Evolutionary conservation across 2,329 filamentous ascomycete genomes (phyloP).

Genomic region (Aureobasidium musti): DNA sequence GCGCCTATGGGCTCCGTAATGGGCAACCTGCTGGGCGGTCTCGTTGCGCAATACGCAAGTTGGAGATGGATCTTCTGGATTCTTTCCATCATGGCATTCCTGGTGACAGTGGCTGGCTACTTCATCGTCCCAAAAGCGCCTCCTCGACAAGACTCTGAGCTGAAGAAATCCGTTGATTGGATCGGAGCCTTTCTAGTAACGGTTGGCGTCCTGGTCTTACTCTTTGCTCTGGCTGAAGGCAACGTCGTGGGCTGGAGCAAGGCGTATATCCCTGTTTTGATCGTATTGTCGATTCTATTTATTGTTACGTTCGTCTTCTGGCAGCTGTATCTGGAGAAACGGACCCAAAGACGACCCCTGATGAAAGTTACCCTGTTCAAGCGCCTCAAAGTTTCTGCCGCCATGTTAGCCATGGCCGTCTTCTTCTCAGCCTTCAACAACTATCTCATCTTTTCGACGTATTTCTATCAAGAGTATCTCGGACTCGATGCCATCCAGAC

Average conservation of each 20-base stretch:
- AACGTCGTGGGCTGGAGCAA: slow-evolving; percentile 68
- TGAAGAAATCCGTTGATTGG: slow-evolving; percentile 63
- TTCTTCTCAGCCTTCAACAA: slow-evolving; percentile 71
- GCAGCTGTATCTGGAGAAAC: slow-evolving; percentile 62
- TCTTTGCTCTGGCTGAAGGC: slow-evolving; percentile 69
- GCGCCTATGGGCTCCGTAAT: slow-evolving; percentile 65
- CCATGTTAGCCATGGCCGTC: slow-evolving; percentile 65
- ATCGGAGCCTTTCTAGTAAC: slow-evolving; percentile 65
- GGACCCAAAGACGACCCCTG: slow-evolving; percentile 56
- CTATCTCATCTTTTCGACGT: slow-evolving; percentile 67
- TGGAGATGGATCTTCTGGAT: slow-evolving; percentile 71
- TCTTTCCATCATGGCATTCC: slow-evolving; percentile 60
- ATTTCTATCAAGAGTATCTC: slow-evolving; percentile 68
- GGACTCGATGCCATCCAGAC: slow-evolving; percentile 64
- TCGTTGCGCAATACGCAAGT: slow-evolving; percentile 62
- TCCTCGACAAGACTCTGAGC: slow-evolving; percentile 29
- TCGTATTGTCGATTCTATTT: slow-evolving; percentile 60
- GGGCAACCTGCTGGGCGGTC: slow-evolving; percentile 65
- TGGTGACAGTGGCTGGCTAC: slow-evolving; percentile 59
- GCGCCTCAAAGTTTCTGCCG: slow-evolving; percentile 61
- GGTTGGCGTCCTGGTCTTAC: slow-evolving; percentile 60
- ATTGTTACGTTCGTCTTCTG: slow-evolving; percentile 61
- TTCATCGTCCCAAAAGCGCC: slow-evolving; percentile 61
- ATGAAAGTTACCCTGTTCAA: slow-evolving; percentile 67
- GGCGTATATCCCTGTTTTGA: slow-evolving; percentile 62